Evolutionary conservation across 352 stramenopile genomes (phyloP), one percentile per base, ranked within the genome.

Genomic region (Phytopythium litorale): DNA sequence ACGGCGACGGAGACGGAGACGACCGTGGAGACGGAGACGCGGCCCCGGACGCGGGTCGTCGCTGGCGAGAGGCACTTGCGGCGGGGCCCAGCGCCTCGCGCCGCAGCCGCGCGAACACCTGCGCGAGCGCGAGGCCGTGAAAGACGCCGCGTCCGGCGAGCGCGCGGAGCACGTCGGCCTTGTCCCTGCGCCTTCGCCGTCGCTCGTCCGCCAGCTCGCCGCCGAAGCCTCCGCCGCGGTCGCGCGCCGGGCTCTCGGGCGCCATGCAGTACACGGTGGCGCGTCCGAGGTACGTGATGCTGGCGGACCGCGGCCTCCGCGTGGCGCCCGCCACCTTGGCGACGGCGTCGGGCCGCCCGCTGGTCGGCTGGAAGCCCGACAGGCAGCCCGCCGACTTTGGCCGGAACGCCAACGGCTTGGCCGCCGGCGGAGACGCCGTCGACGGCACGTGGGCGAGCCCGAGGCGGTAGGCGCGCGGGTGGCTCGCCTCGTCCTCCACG

Each of bases 221-320:
- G 3, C 68, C 52, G 35, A 83, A 87, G 28, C 28, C 28, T 32
- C 28, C 28, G 35, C 76, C 62, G 3, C 61, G 64, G 25, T 56
- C 55, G 55, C 56, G 48, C 56, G 8, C 62, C 23, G 2, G 37
- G 35, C 18, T 63, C 55, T 58, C 11, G 19, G 64, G 46, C 2
- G 63, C 74, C 53, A 85, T 73, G 54, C 78, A 82, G 57, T 74
- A 90, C 0, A 90, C 68, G 6, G 80, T 90, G 16, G 80, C 79
- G 54, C 75, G 65, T 32, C 69, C 68, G 19, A 90, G 61, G 56
- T 78, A 88, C 33, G 67, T 68, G 48, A 90, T 66, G n/a, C 63
- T 87, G 3, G 80, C 80, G 3, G 80, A 88, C 49, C 78, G 66
- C 18, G 78, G 80, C 40, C 80, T 61, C 4, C 70, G 72, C 58